Conservation (phyloP, 805 yeast species). For the Saccharomycopsis schoenii region DNA sequence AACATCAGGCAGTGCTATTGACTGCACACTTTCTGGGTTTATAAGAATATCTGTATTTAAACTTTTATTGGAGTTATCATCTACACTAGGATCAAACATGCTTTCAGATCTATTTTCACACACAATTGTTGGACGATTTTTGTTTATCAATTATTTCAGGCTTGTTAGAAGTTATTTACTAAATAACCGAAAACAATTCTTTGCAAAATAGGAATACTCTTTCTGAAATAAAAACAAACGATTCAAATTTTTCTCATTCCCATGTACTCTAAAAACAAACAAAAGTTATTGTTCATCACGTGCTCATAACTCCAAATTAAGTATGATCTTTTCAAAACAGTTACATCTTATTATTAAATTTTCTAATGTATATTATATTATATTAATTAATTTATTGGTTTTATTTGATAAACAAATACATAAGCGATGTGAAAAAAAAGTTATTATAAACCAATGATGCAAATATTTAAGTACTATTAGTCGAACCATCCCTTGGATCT, state of each 20-base stretch:
- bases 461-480: background rate
- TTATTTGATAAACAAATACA: background rate
- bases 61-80: background rate
- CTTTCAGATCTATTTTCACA: background rate
- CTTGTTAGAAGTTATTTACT: too few relatives aligned
- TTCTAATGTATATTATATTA: background rate
- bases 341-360: too few relatives aligned
- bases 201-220: too few relatives aligned
- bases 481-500: constrained; percentile 75
- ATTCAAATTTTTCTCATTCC: too few relatives aligned
- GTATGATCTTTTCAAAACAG: too few relatives aligned
- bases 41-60: background rate
- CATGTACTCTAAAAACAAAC: too few relatives aligned
- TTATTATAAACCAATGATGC: background rate
- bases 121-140: background rate
- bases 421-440: background rate
- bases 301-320: too few relatives aligned
- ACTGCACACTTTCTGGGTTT: background rate
- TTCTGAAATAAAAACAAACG: too few relatives aligned
- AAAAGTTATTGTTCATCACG: too few relatives aligned
- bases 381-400: background rate
- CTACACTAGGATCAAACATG: background rate
- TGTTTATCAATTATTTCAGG: background rate
- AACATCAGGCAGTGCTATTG: background rate
- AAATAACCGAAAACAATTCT: too few relatives aligned